These are phyloP conservation scores for Trichosporon faecale DNA, from an alignment of 1,284 basidiomycete species.

Conservation along the genomic window DNA sequence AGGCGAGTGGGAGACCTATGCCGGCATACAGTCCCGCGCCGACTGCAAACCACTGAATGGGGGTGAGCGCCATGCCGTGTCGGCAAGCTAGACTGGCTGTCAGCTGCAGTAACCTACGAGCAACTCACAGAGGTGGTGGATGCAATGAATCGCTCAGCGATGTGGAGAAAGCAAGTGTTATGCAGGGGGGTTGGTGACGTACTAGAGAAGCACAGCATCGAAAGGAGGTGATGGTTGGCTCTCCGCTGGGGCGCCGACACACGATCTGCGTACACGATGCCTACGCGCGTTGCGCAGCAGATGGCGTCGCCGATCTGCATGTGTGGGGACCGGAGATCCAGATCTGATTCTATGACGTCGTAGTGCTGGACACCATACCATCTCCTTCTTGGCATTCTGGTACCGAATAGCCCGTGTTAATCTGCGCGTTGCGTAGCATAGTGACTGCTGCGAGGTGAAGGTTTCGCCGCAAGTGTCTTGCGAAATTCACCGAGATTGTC, in stretches of 20 bases:
- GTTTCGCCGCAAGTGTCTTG: too few species aligned
- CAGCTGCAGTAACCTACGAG: too few species aligned
- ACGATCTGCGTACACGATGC: not conserved
- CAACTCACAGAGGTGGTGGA: not conserved
- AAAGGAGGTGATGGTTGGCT: not conserved
- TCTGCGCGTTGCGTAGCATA: too few species aligned
- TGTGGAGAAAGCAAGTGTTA: not conserved
- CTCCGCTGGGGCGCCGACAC: not conserved
- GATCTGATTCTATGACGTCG: not conserved
- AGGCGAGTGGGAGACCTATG: not conserved
- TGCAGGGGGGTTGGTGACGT: too few species aligned
- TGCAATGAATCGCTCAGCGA: not conserved
- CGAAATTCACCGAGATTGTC: slow-evolving; percentile 1
- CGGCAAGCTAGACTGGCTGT: too few species aligned
- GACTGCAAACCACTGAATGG: not conserved
- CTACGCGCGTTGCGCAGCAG: not conserved
- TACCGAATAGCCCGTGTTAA: too few species aligned
- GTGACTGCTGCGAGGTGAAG: too few species aligned
- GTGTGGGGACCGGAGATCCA: not conserved
- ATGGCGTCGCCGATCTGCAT: not conserved
- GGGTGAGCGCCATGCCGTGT: not conserved
- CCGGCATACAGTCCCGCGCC: not conserved
- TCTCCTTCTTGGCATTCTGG: too few species aligned
- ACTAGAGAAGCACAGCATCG: not conserved
- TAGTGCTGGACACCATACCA: too few species aligned